Percentiles rank a stretch among this genome's conserved stretches.
Evolutionary conservation across 495 filamentous ascomycete genomes (phyloP).

Genomic region (Lepraria neglecta): DNA sequence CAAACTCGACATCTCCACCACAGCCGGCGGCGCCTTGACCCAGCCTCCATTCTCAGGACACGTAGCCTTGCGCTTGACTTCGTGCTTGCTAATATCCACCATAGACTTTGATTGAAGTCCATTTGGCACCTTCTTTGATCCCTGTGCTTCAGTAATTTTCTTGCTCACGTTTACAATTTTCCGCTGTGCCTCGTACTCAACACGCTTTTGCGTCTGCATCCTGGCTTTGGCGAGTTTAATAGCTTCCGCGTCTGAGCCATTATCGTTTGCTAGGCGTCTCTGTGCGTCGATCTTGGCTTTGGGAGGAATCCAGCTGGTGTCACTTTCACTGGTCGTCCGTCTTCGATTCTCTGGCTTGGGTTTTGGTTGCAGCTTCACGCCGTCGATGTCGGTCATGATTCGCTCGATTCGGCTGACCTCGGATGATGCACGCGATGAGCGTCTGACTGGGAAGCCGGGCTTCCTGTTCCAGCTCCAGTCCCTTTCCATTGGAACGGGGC

Average conservation of each 20-base stretch:
- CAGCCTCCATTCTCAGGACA: constrained; percentile 13
- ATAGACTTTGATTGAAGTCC: constrained; percentile 14
- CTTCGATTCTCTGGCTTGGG: background rate
- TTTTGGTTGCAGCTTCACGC: constrained; percentile 6
- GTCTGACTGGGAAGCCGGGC: background rate
- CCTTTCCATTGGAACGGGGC: constrained; percentile 1
- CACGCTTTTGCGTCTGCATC: constrained; percentile 11
- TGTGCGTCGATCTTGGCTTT: constrained; percentile 11
- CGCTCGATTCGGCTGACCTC: constrained; percentile 23
- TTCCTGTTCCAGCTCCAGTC: constrained; percentile 17
- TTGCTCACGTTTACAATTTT: background rate
- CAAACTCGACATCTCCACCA: background rate
- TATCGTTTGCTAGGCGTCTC: background rate
- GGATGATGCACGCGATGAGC: constrained; percentile 8
- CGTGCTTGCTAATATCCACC: constrained; percentile 11
- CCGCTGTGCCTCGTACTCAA: background rate
- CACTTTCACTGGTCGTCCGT: constrained; percentile 5
- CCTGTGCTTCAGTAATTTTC: background rate
- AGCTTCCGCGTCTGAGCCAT: constrained; percentile 14
- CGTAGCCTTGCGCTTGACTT: background rate
- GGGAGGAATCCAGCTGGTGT: background rate
- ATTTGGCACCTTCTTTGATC: background rate
- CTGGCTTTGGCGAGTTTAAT: constrained; percentile 21
- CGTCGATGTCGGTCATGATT: constrained; percentile 23
- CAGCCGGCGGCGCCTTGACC: constrained; percentile 20